Conservation (phyloP, 805 yeast genomes). For the Sugiyamaella qingdaonensis region DNA sequence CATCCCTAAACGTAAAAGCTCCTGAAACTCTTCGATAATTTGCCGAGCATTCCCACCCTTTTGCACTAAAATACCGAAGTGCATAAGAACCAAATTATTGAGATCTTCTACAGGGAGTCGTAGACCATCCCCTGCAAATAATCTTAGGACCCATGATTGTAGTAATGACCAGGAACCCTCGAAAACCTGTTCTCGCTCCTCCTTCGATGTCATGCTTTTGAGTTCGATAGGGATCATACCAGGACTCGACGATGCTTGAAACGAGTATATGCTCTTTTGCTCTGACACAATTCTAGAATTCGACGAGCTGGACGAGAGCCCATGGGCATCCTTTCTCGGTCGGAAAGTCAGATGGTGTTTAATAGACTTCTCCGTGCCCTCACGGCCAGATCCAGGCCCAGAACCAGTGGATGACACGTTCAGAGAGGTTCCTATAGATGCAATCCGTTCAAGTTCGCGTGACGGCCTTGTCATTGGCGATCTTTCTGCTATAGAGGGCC, state of each 20-base stretch:
- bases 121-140: constrained; percentile 47
- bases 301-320: constrained; percentile 41
- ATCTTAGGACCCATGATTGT: constrained; percentile 39
- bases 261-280: constrained; percentile 39
- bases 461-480: constrained; percentile 34
- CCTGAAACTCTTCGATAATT: constrained; percentile 43
- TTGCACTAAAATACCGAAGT: constrained; percentile 37
- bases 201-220: constrained; percentile 28
- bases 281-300: constrained; percentile 40
- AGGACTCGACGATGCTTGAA: constrained; percentile 36
- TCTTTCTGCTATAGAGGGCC: constrained; percentile 25
- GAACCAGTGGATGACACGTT: neutral
- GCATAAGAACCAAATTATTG: constrained; percentile 44
- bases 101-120: constrained; percentile 55
- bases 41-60: constrained; percentile 36
- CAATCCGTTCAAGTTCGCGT: constrained; percentile 35
- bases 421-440: constrained; percentile 30
- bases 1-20: constrained; percentile 44
- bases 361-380: constrained; percentile 19
- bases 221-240: constrained; percentile 31
- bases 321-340: constrained; percentile 36
- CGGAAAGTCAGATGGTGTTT: constrained; percentile 37
- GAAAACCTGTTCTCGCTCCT: constrained; percentile 35
- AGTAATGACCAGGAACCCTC: constrained; percentile 51
- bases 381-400: constrained; percentile 5